Evolutionary conservation across 139 green algal genomes (phyloP), one percentile per base, ranked within the genome.

Genomic region (Chlorella sp.): DNA sequence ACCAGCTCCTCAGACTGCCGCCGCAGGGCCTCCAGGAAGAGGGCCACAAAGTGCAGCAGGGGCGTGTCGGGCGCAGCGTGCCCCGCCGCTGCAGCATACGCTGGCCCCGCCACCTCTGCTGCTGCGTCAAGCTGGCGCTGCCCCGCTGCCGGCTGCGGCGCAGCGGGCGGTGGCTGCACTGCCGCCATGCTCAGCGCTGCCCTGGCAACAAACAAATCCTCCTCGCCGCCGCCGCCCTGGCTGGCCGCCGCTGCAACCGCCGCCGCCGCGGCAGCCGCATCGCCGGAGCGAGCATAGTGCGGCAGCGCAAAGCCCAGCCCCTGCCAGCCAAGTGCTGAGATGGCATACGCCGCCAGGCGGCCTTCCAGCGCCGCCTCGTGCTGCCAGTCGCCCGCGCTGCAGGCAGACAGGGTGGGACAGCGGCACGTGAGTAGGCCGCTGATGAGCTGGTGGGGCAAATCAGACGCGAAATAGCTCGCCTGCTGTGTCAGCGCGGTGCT

Each of bases 151-250:
- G 38, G 26, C 46, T n/a, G 46, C 0, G 76, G 76, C 34, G 76
- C 54, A 3, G 54, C 70, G 28, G 40, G 70, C 13, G 79, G 43
- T 1, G 77, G 64, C 43, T 34, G 41, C 17, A n/a, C n/a, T 0
- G 62, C 79, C 8, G 79, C 79, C 79, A 76, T 75, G 24, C 64
- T 75, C 43, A 84, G 64, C 17, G 79, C 79, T 17, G 64, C 79
- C 0, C 79, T 41, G 0, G 76, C 56, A n/a, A 90, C 65, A 46
- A 90, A 88, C 40, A 90, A 44, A 38, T 90, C 86, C 36, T 88
- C 81, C n/a, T 90, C 86, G 2, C 48, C 32, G 3, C 48, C 38
- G 34, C 36, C 17, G 41, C 74, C 82, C 11, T 65, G 30, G 7
- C 43, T 58, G 28, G 64, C 74, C 19, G 82, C 81, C 1, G 82